Percentiles rank a stretch among this genome's conserved stretches.
Conservation (phyloP, 345 rosid species). For the Bruguiera parviflora region DNA sequence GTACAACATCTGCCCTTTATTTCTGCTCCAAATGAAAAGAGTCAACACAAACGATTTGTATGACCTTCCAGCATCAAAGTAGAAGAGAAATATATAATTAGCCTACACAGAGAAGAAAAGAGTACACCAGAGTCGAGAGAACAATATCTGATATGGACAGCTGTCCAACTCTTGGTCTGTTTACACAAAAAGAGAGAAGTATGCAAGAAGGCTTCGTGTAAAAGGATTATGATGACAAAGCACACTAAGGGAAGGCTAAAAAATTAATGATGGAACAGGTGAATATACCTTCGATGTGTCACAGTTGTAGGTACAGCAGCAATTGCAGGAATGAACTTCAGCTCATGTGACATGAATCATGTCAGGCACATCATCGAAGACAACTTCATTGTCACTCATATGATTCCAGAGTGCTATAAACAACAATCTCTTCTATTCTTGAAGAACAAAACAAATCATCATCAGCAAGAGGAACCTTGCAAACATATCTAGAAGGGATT, state of each 20-base stretch:
- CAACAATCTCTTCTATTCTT: constrained; percentile 78
- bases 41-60: not conserved
- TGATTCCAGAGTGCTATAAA: constrained; percentile 69
- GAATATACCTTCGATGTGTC: constrained; percentile 68
- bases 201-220: constrained; percentile 3
- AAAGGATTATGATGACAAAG: constrained; percentile 1
- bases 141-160: constrained; percentile 67
- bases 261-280: constrained; percentile 2
- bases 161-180: constrained; percentile 61
- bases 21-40: constrained; percentile 53
- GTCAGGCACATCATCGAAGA: constrained; percentile 73
- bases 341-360: constrained; percentile 36
- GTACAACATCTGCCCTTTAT: constrained; percentile 37
- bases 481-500: constrained; percentile 5
- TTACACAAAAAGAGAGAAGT: constrained; percentile 13
- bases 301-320: constrained; percentile 81
- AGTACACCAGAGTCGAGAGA: constrained; percentile 72
- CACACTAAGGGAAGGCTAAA: not conserved
- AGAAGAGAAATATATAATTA: not conserved
- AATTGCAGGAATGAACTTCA: constrained; percentile 70
- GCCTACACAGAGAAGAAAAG: constrained; percentile 78
- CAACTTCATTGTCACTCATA: constrained; percentile 65
- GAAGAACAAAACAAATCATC: constrained; percentile 38
- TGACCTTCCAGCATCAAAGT: too few relatives aligned
- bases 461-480: constrained; percentile 80